Conservation (phyloP, 306 rosid genomes). For the Malus orientalis region DNA sequence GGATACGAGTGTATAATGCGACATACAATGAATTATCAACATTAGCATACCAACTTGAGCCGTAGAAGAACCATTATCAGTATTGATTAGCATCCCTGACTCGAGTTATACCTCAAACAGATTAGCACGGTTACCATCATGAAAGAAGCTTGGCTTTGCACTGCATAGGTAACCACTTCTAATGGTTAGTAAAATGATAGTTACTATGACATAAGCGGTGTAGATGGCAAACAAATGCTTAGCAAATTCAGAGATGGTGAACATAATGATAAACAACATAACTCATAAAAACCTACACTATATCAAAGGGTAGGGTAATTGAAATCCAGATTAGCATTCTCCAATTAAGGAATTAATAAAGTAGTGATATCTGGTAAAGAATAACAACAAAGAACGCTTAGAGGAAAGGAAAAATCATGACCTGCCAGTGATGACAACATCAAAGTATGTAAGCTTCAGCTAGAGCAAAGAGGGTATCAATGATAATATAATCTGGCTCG, state of each 20-base stretch:
- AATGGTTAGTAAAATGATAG: conserved; percentile 19
- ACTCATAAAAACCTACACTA: not conserved
- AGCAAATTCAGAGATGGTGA: not conserved
- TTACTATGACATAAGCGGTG: not conserved
- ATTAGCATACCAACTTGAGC: conserved; percentile 52
- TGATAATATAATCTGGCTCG: conserved; percentile 87
- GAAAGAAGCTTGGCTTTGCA: conserved; percentile 96
- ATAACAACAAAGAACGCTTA: not conserved
- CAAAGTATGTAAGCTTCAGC: conserved; percentile 96
- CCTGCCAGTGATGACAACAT: conserved; percentile 97
- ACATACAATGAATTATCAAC: conserved; percentile 1
- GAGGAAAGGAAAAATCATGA: conserved; percentile 15
- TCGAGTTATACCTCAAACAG: conserved; percentile 82
- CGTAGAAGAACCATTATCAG: conserved; percentile 93
- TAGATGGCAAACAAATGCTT: not conserved
- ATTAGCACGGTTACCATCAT: conserved; percentile 80
- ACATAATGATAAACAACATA: not conserved
- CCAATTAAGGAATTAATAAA: not conserved
- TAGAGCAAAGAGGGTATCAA: conserved; percentile 90
- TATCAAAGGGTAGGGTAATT: not conserved
- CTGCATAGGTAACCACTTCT: conserved; percentile 35
- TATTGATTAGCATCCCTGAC: conserved; percentile 88
- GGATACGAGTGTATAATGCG: not conserved
- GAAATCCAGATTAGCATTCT: not conserved
- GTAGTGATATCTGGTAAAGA: not conserved